Conservation (phyloP, 495 filamentous ascomycete species). For the Thermochaetoides thermophila region DNA sequence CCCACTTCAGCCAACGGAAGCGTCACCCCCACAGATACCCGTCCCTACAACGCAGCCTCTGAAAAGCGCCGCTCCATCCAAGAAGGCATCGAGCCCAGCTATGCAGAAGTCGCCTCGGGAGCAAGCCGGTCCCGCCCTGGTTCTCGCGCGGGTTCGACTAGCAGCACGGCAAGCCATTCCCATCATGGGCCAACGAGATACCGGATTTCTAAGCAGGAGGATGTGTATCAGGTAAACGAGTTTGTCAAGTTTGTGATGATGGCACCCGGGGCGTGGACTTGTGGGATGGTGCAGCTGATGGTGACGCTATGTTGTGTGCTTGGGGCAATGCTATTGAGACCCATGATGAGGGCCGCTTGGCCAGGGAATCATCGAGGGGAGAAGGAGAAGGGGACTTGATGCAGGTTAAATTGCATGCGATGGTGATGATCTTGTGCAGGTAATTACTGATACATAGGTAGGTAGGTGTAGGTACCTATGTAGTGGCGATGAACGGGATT, state of each 20-base stretch:
- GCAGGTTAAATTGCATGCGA: not conserved
- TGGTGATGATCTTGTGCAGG: too few relatives aligned
- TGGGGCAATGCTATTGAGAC: constrained; percentile 24
- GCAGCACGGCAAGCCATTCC: too few relatives aligned
- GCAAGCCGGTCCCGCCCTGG: too few relatives aligned
- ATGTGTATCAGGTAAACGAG: constrained; percentile 69
- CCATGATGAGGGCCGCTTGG: constrained; percentile 5
- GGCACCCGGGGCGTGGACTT: constrained; percentile 33
- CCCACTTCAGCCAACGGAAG: constrained; percentile 11
- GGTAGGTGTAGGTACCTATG: too few relatives aligned
- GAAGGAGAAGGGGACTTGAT: not conserved
- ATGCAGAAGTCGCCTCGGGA: constrained; percentile 11
- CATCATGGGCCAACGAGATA: constrained; percentile 25
- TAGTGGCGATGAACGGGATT: too few relatives aligned
- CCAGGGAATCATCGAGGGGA: not conserved
- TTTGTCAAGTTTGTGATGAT: constrained; percentile 53
- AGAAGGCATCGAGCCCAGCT: constrained; percentile 10
- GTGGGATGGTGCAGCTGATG: constrained; percentile 40
- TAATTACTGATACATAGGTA: too few relatives aligned
- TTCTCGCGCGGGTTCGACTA: too few relatives aligned
- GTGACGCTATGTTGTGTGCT: constrained; percentile 48
- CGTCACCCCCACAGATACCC: not conserved
- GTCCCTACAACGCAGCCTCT: constrained; percentile 1
- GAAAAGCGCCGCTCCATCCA: constrained; percentile 6
- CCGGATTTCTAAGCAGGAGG: constrained; percentile 61